phyloP scores from a whole-genome alignment of 78 protist genomes.

The Dictyostelium firmibasis region DNA sequence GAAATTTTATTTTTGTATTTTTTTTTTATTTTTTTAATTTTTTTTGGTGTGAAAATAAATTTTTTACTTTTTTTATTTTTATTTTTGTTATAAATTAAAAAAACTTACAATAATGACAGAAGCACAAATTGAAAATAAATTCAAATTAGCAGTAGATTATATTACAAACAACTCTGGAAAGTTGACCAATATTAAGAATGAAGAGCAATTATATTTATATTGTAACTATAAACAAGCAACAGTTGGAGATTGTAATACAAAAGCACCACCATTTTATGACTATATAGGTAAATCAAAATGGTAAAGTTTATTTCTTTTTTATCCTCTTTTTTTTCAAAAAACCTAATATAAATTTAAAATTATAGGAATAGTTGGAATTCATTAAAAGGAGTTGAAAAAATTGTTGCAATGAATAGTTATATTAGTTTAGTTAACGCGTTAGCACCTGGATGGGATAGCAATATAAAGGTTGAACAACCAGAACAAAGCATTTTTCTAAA shows the following conservation, averaged over 20 bases:
- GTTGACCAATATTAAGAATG: not conserved
- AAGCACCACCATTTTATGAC: slow-evolving; percentile 58
- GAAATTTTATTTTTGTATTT: too few species aligned
- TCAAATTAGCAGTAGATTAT: slow-evolving; percentile 45
- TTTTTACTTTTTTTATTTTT: not conserved
- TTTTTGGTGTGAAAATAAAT: not conserved
- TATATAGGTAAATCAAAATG: slow-evolving; percentile 62
- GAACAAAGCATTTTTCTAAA: slow-evolving; percentile 3
- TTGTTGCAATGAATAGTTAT: slow-evolving; percentile 52
- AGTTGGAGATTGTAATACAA: slow-evolving; percentile 56
- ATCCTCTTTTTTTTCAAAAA: too few species aligned
- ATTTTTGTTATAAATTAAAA: not conserved
- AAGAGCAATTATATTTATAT: slow-evolving; percentile 64
- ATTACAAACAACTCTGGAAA: slow-evolving; percentile 6
- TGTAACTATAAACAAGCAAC: slow-evolving; percentile 64
- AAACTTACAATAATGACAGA: not conserved
- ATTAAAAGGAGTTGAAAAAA: slow-evolving; percentile 25
- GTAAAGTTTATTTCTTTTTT: not conserved
- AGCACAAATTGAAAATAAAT: not conserved
- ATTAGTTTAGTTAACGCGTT: not conserved
- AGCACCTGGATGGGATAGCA: slow-evolving; percentile 55
- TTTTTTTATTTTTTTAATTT: too few species aligned
- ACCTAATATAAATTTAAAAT: not conserved
- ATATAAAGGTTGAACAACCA: not conserved
- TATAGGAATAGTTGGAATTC: slow-evolving; percentile 37